A percentile compares a stretch with the other conserved stretches of the same genome.
Conservation (phyloP, 768 basidiomycete genomes). For the Phylloporus scabripes region DNA sequence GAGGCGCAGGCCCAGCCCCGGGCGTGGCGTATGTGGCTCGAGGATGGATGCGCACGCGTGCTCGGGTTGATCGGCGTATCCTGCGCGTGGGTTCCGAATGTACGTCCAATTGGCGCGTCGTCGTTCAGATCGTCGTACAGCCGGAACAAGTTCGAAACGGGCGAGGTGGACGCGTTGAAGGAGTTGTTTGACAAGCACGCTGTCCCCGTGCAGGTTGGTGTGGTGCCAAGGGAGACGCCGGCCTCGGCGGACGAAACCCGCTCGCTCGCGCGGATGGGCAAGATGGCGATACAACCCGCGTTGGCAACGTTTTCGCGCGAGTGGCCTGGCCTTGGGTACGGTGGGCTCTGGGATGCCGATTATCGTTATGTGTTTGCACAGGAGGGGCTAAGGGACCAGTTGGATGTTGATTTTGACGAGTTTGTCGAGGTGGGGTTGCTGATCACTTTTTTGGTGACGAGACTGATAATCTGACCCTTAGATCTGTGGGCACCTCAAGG, state of each 20-base stretch:
- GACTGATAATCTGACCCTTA: conserved; percentile 20
- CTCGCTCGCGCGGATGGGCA: conserved; percentile 31
- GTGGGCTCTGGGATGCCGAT: conserved; percentile 55
- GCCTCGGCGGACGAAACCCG: too few species aligned
- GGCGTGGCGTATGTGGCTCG: conserved; percentile 13
- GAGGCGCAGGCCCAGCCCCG: conserved; percentile 2
- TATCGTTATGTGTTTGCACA: conserved; percentile 71
- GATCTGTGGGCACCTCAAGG: conserved; percentile 73
- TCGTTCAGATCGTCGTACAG: conserved; percentile 33
- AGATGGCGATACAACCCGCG: conserved; percentile 36
- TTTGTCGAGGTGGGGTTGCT: conserved; percentile 81
- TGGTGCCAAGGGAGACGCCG: neutral
- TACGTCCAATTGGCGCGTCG: neutral
- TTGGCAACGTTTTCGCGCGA: conserved; percentile 39
- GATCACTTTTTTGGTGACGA: too few species aligned
- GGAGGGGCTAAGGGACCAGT: conserved; percentile 57
- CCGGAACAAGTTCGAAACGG: conserved; percentile 50
- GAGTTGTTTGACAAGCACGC: conserved; percentile 30
- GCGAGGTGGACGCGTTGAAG: conserved; percentile 41
- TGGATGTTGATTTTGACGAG: conserved; percentile 70
- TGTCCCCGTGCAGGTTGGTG: neutral
- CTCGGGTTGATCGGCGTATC: conserved; percentile 20
- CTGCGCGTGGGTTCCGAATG: neutral
- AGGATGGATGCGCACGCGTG: conserved; percentile 10
- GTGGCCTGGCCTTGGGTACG: conserved; percentile 44